A percentile compares a stretch with the other conserved stretches of the same genome.
Evolutionary conservation across 352 stramenopile genomes (phyloP).

Genomic region (Globisporangium spinosum): DNA sequence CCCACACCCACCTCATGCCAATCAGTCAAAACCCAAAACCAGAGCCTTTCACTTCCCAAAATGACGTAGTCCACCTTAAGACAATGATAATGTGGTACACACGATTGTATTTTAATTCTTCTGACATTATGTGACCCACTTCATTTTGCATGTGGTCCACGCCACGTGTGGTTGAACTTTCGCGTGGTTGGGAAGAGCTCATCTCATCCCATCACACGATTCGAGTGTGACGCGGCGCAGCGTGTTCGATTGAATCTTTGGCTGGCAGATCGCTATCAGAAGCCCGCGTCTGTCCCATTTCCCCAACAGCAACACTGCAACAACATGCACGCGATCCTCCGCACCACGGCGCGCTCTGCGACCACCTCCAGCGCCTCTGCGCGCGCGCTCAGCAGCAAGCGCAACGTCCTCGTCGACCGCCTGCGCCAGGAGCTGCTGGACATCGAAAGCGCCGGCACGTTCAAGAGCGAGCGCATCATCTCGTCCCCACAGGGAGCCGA

Average conservation of each 20-base stretch:
- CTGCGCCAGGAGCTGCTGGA: constrained; percentile 60
- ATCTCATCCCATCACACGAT: constrained; percentile 2
- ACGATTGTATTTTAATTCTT: background rate
- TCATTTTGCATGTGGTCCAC: background rate
- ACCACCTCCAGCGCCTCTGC: background rate
- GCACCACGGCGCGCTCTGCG: background rate
- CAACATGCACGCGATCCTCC: constrained; percentile 8
- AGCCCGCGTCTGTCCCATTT: background rate
- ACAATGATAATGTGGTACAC: background rate
- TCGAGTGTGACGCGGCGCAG: background rate
- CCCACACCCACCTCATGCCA: constrained; percentile 3
- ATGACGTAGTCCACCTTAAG: background rate
- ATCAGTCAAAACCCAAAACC: constrained; percentile 2
- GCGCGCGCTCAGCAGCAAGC: constrained; percentile 30
- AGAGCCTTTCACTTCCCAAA: background rate
- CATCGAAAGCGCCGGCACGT: constrained; percentile 79
- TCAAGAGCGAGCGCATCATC: constrained; percentile 90
- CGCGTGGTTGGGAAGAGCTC: constrained; percentile 8
- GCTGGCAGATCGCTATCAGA: background rate
- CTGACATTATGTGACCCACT: background rate
- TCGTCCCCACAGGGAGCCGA: constrained; percentile 75
- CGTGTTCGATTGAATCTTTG: background rate
- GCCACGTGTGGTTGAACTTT: constrained; percentile 9
- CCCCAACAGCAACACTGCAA: background rate
- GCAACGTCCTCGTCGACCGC: constrained; percentile 75